Evolutionary conservation across 2,329 filamentous ascomycete species (phyloP).

Genomic region (Pseudogymnoascus sp.): DNA sequence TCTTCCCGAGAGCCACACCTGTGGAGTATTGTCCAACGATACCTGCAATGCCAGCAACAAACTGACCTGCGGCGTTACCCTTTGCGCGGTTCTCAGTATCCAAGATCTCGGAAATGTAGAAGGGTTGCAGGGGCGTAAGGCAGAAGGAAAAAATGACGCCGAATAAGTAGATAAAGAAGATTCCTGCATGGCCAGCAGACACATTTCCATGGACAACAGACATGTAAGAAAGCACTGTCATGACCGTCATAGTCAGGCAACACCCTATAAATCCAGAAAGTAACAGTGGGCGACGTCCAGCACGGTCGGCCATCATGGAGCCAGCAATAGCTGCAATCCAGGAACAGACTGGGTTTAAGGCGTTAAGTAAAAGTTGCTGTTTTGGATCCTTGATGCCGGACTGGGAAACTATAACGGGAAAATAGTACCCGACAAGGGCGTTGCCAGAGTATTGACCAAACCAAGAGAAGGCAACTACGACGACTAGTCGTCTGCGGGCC

Average conservation of each 20-base stretch:
- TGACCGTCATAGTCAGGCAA: too few relatives aligned
- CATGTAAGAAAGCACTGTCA: too few relatives aligned
- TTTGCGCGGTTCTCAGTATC: slow-evolving; percentile 28
- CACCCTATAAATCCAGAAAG: too few relatives aligned
- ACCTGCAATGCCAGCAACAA: not conserved
- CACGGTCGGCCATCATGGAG: slow-evolving; percentile 19
- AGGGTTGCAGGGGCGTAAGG: slow-evolving; percentile 43
- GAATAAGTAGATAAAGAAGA: slow-evolving; percentile 47
- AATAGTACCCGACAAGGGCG: slow-evolving; percentile 20
- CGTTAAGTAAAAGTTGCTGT: slow-evolving; percentile 38
- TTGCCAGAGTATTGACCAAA: slow-evolving; percentile 32
- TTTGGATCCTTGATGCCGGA: slow-evolving; percentile 31
- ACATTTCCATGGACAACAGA: too few relatives aligned
- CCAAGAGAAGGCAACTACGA: slow-evolving; percentile 27
- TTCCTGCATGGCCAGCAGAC: too few relatives aligned
- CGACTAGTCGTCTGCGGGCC: slow-evolving; percentile 24
- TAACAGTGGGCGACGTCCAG: slow-evolving; percentile 34
- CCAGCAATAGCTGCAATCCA: slow-evolving; percentile 32
- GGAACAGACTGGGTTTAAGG: slow-evolving; percentile 20
- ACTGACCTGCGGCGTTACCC: not conserved
- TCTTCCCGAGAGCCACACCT: not conserved
- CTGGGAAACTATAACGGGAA: slow-evolving; percentile 20
- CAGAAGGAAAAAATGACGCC: slow-evolving; percentile 45
- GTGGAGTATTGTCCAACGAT: not conserved
- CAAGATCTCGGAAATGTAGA: slow-evolving; percentile 42